Conservation (phyloP, 148 eudicot species). For the Rhododendron vialii region DNA sequence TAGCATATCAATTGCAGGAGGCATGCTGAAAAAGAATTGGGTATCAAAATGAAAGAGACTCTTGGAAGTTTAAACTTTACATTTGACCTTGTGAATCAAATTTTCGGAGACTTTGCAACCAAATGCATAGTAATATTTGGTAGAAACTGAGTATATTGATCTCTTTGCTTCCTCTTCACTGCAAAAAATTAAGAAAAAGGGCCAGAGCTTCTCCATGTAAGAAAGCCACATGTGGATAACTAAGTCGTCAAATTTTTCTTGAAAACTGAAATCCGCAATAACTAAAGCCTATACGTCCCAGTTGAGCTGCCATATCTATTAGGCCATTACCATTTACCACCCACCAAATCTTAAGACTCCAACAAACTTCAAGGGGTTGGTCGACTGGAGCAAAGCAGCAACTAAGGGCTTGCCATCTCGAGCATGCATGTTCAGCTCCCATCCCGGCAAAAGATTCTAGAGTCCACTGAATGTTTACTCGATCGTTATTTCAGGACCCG, state of each 20-base stretch:
- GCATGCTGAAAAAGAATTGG: background rate
- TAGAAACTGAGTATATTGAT: constrained; percentile 75
- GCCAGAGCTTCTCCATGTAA: background rate
- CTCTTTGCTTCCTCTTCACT: constrained; percentile 68
- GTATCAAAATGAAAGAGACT: background rate
- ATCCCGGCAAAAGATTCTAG: background rate
- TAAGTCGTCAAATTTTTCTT: background rate
- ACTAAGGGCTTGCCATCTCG: background rate
- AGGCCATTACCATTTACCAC: background rate
- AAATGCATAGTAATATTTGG: constrained; percentile 62
- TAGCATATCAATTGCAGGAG: background rate
- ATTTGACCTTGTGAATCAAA: constrained; percentile 46
- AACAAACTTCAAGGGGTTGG: background rate
- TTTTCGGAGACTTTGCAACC: constrained; percentile 54
- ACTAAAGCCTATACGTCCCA: background rate
- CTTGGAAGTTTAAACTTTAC: constrained; percentile 23
- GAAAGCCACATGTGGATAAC: background rate
- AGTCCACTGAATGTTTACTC: background rate
- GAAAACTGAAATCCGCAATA: background rate
- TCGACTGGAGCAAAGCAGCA: background rate
- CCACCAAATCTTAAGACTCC: background rate
- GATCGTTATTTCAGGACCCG: background rate
- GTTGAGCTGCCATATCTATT: background rate
- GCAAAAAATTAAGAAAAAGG: background rate
- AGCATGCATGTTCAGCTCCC: background rate